Evolutionary conservation across 164 flowering plant genomes (phyloP).

Genomic region (Stephania yunnanensis): DNA sequence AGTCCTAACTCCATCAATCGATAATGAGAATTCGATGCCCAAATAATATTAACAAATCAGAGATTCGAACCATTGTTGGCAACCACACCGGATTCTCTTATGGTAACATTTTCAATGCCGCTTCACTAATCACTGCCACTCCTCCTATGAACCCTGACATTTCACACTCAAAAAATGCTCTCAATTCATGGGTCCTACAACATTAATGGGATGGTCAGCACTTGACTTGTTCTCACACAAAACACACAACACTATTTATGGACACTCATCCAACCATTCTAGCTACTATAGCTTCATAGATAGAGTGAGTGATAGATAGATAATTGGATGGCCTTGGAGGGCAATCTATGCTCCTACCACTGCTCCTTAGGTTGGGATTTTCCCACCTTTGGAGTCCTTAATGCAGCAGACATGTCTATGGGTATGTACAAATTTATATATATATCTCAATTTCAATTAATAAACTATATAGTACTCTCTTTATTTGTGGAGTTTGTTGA

Average conservation of each 20-base stretch:
- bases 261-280: not conserved
- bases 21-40: too few species aligned
- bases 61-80: too few species aligned
- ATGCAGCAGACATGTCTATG: slow-evolving; percentile 17
- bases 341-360: slow-evolving; percentile 9
- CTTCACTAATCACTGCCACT: not conserved
- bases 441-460: not conserved
- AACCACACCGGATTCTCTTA: too few species aligned
- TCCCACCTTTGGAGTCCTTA: slow-evolving; percentile 18
- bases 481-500: not conserved
- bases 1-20: too few species aligned
- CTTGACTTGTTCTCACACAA: not conserved
- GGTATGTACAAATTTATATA: not conserved
- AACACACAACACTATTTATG: not conserved
- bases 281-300: not conserved
- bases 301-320: not conserved
- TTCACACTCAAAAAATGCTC: too few species aligned
- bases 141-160: not conserved
- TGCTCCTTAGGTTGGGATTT: slow-evolving; percentile 19
- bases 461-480: too few species aligned
- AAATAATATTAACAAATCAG: too few species aligned
- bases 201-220: not conserved
- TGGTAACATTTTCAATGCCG: too few species aligned
- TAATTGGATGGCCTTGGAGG: slow-evolving; percentile 7
- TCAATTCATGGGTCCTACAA: not conserved